A percentile compares a stretch with the other conserved stretches of the same genome.
These are phyloP conservation scores for Talaromyces amestolkiae DNA, from an alignment of 2,329 filamentous ascomycete species.

Conservation along the genomic window DNA sequence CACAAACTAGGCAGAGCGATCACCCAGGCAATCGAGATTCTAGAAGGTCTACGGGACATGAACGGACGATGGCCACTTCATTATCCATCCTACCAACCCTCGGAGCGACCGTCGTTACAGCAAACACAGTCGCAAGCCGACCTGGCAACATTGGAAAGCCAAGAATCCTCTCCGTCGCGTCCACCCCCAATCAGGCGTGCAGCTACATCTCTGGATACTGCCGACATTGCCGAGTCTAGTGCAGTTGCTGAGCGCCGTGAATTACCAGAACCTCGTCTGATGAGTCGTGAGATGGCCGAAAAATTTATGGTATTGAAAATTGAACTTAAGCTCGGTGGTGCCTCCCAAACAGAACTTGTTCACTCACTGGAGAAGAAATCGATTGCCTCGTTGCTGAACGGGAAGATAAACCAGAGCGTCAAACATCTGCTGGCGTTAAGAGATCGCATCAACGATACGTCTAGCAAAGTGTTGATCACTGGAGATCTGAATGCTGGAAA, in stretches of 20 bases:
- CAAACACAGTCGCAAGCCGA: slow-evolving; percentile 38
- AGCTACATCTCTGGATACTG: slow-evolving; percentile 67
- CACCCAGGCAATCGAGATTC: slow-evolving; percentile 75
- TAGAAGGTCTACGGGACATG: slow-evolving; percentile 81
- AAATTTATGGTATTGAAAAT: slow-evolving; percentile 95
- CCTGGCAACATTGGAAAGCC: slow-evolving; percentile 20
- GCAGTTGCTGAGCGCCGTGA: slow-evolving; percentile 62
- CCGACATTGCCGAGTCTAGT: slow-evolving; percentile 75
- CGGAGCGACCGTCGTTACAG: slow-evolving; percentile 37
- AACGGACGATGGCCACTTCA: slow-evolving; percentile 91
- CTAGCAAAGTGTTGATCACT: slow-evolving; percentile 93
- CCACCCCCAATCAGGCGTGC: slow-evolving; percentile 64
- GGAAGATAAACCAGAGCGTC: slow-evolving; percentile 90
- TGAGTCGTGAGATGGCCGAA: slow-evolving; percentile 88
- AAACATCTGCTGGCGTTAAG: slow-evolving; percentile 82
- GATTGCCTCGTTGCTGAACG: slow-evolving; percentile 84
- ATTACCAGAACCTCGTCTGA: slow-evolving; percentile 71
- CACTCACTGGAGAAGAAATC: slow-evolving; percentile 92
- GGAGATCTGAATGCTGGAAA: slow-evolving; percentile 97
- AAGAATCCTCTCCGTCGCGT: slow-evolving; percentile 37
- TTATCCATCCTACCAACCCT: slow-evolving; percentile 66
- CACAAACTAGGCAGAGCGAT: slow-evolving; percentile 84
- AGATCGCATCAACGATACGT: slow-evolving; percentile 94
- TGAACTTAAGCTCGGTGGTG: slow-evolving; percentile 81
- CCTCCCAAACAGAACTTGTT: slow-evolving; percentile 86